Evolutionary conservation across 805 yeast genomes (phyloP).

Genomic region (Pichia exigua): DNA sequence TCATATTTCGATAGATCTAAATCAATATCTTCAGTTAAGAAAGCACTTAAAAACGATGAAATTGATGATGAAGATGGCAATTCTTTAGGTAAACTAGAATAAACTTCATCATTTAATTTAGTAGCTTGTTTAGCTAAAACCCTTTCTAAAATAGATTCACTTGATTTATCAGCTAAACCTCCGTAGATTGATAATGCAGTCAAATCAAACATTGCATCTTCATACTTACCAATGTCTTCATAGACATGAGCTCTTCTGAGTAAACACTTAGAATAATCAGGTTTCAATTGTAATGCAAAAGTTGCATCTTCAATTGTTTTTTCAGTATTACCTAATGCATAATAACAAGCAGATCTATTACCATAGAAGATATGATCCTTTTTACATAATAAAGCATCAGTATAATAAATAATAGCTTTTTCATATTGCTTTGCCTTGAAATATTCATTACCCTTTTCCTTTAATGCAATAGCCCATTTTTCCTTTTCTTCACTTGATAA

Average conservation of each 20-base stretch:
- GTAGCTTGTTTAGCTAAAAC: constrained; percentile 76
- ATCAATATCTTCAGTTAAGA: constrained; percentile 43
- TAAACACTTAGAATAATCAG: constrained; percentile 85
- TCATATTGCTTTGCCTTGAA: constrained; percentile 65
- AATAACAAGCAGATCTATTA: constrained; percentile 93
- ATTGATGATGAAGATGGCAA: constrained; percentile 81
- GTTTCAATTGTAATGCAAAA: constrained; percentile 75
- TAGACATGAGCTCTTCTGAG: constrained; percentile 90
- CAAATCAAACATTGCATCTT: constrained; percentile 85
- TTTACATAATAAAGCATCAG: constrained; percentile 68
- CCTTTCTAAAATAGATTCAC: constrained; percentile 80
- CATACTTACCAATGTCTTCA: constrained; percentile 69
- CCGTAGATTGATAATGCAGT: constrained; percentile 84
- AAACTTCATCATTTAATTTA: constrained; percentile 55
- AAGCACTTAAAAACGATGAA: constrained; percentile 85
- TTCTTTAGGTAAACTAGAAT: constrained; percentile 41
- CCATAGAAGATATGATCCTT: constrained; percentile 86
- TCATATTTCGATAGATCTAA: constrained; percentile 41
- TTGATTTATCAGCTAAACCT: constrained; percentile 63
- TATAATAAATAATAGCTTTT: constrained; percentile 72
- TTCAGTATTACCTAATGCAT: constrained; percentile 70
- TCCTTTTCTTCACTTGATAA: constrained; percentile 49
- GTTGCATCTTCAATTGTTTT: constrained; percentile 86
- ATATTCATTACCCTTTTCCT: constrained; percentile 79
- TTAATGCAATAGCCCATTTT: constrained; percentile 64